Conservation (phyloP, 768 basidiomycete genomes). For the Suillus subalutaceus region DNA sequence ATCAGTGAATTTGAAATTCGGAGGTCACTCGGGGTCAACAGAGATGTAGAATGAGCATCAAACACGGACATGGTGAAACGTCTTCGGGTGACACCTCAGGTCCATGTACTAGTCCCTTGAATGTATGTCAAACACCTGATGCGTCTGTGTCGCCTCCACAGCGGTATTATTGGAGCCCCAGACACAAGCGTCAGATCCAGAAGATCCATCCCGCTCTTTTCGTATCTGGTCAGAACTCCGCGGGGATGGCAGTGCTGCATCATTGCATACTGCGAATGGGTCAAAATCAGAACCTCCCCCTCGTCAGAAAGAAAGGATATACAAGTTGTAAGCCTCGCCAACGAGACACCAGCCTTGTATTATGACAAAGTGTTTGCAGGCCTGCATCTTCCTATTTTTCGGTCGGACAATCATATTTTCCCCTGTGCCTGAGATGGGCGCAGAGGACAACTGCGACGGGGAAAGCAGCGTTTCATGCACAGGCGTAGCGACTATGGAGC, state of each 20-base stretch:
- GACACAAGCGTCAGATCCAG: not conserved
- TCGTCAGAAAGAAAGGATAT: slow-evolving; percentile 18
- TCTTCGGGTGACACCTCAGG: slow-evolving; percentile 32
- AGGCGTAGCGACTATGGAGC: slow-evolving; percentile 7
- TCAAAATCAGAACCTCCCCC: slow-evolving; percentile 8
- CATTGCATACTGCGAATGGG: slow-evolving; percentile 20
- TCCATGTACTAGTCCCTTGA: slow-evolving; percentile 34
- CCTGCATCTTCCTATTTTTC: slow-evolving; percentile 37
- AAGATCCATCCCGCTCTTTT: not conserved
- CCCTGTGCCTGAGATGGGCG: not conserved
- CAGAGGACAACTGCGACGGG: not conserved
- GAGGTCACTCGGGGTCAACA: slow-evolving; percentile 1
- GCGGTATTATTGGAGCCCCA: not conserved
- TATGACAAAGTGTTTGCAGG: slow-evolving; percentile 45
- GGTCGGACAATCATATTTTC: slow-evolving; percentile 13
- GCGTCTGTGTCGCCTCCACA: slow-evolving; percentile 22
- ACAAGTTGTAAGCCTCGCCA: slow-evolving; percentile 47
- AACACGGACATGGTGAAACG: slow-evolving; percentile 35
- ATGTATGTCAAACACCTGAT: slow-evolving; percentile 40
- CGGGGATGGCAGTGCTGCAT: slow-evolving; percentile 10
- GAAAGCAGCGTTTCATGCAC: not conserved
- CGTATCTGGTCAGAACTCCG: not conserved
- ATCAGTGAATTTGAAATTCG: slow-evolving; percentile 24
- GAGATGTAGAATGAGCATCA: slow-evolving; percentile 1
- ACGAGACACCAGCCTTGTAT: slow-evolving; percentile 46